Percentiles rank a stretch among this genome's conserved stretches.
These are phyloP conservation scores for Boechera retrofracta DNA, from an alignment of 345 rosid genomes.

Conservation along the genomic window DNA sequence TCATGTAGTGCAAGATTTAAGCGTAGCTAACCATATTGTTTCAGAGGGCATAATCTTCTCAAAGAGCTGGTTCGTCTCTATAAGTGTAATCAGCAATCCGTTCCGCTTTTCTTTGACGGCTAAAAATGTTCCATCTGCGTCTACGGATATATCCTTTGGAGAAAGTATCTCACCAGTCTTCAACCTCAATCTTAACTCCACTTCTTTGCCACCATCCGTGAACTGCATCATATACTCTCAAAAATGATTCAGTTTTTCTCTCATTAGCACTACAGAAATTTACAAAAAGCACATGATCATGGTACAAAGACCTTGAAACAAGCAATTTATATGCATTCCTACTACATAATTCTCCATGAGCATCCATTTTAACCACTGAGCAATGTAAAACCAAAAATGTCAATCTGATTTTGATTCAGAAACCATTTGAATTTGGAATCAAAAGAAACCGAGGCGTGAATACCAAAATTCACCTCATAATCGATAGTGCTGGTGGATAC, in stretches of 20 bases:
- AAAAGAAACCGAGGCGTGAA: neutral
- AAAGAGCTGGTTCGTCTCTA: slow-evolving; percentile 71
- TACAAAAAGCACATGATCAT: neutral
- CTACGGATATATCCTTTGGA: slow-evolving; percentile 74
- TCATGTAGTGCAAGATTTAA: neutral
- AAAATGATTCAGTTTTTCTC: neutral
- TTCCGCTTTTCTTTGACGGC: slow-evolving; percentile 55
- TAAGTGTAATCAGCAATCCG: slow-evolving; percentile 56
- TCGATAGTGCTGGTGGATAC: slow-evolving; percentile 54
- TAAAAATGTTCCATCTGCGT: slow-evolving; percentile 71
- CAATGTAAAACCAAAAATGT: neutral
- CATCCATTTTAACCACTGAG: neutral
- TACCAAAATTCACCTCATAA: slow-evolving; percentile 53
- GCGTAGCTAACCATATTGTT: slow-evolving; percentile 73
- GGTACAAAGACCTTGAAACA: neutral
- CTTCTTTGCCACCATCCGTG: slow-evolving; percentile 73
- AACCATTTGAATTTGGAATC: neutral
- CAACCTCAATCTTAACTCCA: slow-evolving; percentile 72
- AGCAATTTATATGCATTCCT: neutral
- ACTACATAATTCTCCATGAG: neutral
- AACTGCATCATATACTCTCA: slow-evolving; percentile 58
- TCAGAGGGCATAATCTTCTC: slow-evolving; percentile 76
- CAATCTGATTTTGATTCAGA: neutral
- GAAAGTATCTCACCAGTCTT: slow-evolving; percentile 48
- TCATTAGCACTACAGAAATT: neutral